phyloP scores from a whole-genome alignment of 1,139 yeast genomes.

The Lodderomyces parapsilosis region DNA sequence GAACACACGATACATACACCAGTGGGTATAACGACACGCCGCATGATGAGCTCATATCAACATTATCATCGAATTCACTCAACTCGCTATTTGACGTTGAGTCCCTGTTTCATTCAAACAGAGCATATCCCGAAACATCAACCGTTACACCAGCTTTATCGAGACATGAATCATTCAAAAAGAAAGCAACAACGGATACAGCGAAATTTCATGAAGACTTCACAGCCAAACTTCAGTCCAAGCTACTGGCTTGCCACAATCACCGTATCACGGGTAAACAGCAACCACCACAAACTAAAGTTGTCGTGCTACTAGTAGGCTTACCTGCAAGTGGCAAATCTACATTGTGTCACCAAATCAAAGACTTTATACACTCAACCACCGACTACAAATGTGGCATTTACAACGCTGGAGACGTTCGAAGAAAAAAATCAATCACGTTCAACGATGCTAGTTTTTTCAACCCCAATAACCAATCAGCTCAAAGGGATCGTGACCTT shows the following conservation, averaged over 20 bases:
- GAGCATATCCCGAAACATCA: slow-evolving; percentile 9
- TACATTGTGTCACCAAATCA: slow-evolving; percentile 55
- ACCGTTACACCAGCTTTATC: slow-evolving; percentile 17
- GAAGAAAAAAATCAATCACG: slow-evolving; percentile 33
- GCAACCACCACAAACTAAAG: slow-evolving; percentile 8
- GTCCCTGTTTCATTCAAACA: slow-evolving; percentile 5
- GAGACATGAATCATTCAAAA: slow-evolving; percentile 9
- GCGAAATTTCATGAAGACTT: too few relatives aligned
- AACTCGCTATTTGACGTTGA: slow-evolving; percentile 26
- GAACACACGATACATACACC: neutral
- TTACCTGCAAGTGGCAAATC: slow-evolving; percentile 75
- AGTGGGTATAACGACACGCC: neutral
- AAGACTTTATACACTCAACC: slow-evolving; percentile 33
- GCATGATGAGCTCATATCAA: neutral
- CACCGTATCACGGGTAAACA: too few relatives aligned
- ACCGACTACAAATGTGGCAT: slow-evolving; percentile 33
- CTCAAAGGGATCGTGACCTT: slow-evolving; percentile 50
- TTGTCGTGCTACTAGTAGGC: slow-evolving; percentile 50
- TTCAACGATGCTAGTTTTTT: slow-evolving; percentile 33
- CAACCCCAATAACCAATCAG: slow-evolving; percentile 49
- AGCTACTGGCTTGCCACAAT: too few relatives aligned
- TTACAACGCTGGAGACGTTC: slow-evolving; percentile 57
- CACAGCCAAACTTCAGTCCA: neutral
- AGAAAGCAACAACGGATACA: neutral
- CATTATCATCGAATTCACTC: slow-evolving; percentile 20